These are phyloP conservation scores for Rhododendron simsii DNA, from an alignment of 148 eudicot genomes.

Conservation along the genomic window DNA sequence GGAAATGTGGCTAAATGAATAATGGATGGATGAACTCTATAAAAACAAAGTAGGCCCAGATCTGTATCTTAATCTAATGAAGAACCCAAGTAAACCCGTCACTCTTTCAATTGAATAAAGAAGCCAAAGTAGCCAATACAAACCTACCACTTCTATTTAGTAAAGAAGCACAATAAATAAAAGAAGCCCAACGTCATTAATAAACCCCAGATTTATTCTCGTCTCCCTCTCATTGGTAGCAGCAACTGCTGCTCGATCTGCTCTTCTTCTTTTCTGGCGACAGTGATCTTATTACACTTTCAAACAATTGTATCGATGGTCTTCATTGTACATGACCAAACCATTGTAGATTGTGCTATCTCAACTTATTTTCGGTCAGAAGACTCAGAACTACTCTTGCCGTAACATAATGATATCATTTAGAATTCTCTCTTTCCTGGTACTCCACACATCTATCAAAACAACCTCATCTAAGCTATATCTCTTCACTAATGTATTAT, in stretches of 20 bases:
- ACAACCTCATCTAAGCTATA: background rate
- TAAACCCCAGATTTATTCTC: no score
- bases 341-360: background rate
- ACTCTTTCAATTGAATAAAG: background rate
- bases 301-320: background rate
- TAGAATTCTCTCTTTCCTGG: background rate
- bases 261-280: no score
- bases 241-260: no score
- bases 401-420: no score
- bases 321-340: background rate
- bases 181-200: no score
- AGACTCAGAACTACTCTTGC: no score
- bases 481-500: background rate
- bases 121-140: background rate
- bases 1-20: background rate
- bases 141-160: background rate
- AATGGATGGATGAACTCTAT: background rate
- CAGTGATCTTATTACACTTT: background rate
- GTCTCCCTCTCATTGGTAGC: no score
- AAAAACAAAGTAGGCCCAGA: background rate
- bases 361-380: background rate
- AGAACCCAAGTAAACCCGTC: background rate
- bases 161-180: no score
- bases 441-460: background rate
- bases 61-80: background rate